Conservation (phyloP, 495 filamentous ascomycete species). For the Penicillium goetzii region DNA sequence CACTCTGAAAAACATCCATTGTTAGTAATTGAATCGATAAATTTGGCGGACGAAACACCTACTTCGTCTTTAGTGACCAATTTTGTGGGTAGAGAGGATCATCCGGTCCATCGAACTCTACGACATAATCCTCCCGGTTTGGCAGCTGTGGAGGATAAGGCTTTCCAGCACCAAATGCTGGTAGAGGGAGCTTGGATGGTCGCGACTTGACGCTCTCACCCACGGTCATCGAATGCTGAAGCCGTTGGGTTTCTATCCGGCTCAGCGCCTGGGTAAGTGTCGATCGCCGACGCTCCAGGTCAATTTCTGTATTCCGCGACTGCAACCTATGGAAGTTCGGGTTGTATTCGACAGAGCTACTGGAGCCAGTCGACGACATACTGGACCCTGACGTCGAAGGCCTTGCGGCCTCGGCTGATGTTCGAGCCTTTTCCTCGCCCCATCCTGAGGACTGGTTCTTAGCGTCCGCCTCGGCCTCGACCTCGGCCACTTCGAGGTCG, state of each 20-base stretch:
- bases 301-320: slow-evolving; percentile 61
- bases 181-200: slow-evolving; percentile 50
- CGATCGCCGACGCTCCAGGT: slow-evolving; percentile 65
- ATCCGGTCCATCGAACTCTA: slow-evolving; percentile 66
- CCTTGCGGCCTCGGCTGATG: slow-evolving; percentile 21
- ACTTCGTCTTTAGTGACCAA: slow-evolving; percentile 77
- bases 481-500: slow-evolving; percentile 20
- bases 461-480: slow-evolving; percentile 28
- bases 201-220: slow-evolving; percentile 40
- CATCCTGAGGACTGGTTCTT: slow-evolving; percentile 6
- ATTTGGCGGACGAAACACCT: slow-evolving; percentile 11
- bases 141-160: slow-evolving; percentile 72
- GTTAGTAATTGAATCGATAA: background rate
- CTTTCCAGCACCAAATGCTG: slow-evolving; percentile 68
- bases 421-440: slow-evolving; percentile 22
- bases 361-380: slow-evolving; percentile 31
- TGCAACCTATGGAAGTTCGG: slow-evolving; percentile 35
- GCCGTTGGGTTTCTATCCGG: slow-evolving; percentile 63
- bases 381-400: slow-evolving; percentile 28
- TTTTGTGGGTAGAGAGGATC: slow-evolving; percentile 82
- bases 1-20: slow-evolving; percentile 16
- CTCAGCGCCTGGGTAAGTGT: slow-evolving; percentile 61
- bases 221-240: slow-evolving; percentile 43
- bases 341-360: slow-evolving; percentile 38
- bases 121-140: slow-evolving; percentile 52